Evolutionary conservation across 139 green algal genomes (phyloP), one percentile per base, ranked within the genome.

Genomic region (Chlorella ohadii): DNA sequence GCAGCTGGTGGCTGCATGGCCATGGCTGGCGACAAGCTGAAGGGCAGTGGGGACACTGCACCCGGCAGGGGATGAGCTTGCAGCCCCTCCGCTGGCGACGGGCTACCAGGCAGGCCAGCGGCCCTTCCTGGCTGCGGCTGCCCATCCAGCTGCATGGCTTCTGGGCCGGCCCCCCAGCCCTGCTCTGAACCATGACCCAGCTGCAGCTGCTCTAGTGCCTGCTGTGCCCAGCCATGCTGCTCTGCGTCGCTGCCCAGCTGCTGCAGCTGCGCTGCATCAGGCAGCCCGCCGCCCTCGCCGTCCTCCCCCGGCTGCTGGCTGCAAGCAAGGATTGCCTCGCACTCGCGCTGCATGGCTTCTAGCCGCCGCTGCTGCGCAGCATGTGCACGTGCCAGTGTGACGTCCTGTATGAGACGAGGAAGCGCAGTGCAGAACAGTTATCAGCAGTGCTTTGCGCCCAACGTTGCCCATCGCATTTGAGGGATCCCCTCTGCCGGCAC

Each of bases 251-350:
- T 33, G n/a, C 28, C 44, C 25, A 36, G 70, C 64, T 72, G 31
- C 57, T 86, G 59, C 72, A 73, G 63, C 51, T 39, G 57, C 27
- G 36, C 55, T 59, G 22, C 27, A n/a, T 57, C 23, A 57, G 38
- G 11, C 15, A 39, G 31, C 71, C 61, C 36, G 55, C 36, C 56
- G 39, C 70, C 55, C 44, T 84, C 71, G 44, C 83, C 82, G 27
- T 83, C 73, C 55, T 41, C 73, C 34, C 64, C 51, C 15, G 15
- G 4, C 27, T 41, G 5, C 78, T 83, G 78, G 63, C 78, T 75
- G 78, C 34, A 51, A 6, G 66, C 57, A 64, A 89, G 57, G 41
- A 89, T 89, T 33, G 76, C 85, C 20, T 85, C 71, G 51, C 85
- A 89, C 64, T 87, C 85, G 12, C 34, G 63, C 68, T 79, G 68